Base-by-base conservation (phyloP, 139 green algal genomes). In the Haematococcus sp. region DNA sequence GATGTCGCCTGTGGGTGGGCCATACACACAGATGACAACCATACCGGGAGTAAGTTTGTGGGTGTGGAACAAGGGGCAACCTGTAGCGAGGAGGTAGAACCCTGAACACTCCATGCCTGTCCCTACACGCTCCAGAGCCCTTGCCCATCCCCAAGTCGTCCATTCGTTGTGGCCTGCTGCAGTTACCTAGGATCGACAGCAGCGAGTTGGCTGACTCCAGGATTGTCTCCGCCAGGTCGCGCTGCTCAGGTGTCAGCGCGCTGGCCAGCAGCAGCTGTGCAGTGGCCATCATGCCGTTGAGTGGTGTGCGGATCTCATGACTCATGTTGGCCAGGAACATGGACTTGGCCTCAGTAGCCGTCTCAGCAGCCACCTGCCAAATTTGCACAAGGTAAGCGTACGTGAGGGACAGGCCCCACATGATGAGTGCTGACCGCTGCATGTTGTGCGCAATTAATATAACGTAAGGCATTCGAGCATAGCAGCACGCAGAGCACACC, bases 221-320 rank as follows among this genome's bases (percentile, higher is more conserved):
- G 44, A 94, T 91, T 20, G 92, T 97, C 68, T 93, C 88, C 4
- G 94, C 87, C 34, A 96, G 85, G 68, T 97, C 93, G 74, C 84
- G 87, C 82, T 96, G 91, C 44, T 87, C 76, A 1, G 85, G 79
- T 4, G 71, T 85, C 3, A 97, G 85, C 22, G 61, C 58, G 4
- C 88, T 93, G 25, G 91, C 87, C 22, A 85, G 86, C 64, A 98
- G 84, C 61, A 97, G 79, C 81, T 70, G 63, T 2, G 89, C 84
- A 32, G 97, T 92, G 2, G 90, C 91, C 61, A 98, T 96, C 83
- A 98, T 95, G 43, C 94, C 94, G 73, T 98, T 98, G 27, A 98
- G 87, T 0, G 94, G 94, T 13, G 94, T 98, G 33, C 94, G 83
- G 67, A 98, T 97, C 75, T 98, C 94, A 76, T 98, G 94, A 35